Base-by-base conservation (phyloP, 2,329 filamentous ascomycete species). In the Boeremia exigua region DNA sequence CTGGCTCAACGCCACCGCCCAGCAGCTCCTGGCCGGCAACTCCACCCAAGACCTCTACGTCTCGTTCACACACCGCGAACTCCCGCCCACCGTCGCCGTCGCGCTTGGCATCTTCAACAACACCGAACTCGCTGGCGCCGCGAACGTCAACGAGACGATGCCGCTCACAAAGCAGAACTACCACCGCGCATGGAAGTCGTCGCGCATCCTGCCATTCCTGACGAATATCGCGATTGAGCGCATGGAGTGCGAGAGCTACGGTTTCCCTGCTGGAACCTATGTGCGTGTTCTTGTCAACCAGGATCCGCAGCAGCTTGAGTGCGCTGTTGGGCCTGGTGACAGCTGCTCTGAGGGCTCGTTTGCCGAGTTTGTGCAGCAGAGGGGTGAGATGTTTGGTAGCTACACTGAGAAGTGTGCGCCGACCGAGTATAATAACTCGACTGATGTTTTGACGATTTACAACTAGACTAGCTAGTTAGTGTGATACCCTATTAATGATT, bases 101-200 rank as follows among this genome's bases (percentile, higher is more conserved):
- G 86, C 87, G 0, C 80, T 90, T 73, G 87, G 87, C 0, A 78
- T 90, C 4, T 90, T 89, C 79, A 89, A 89, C 77, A 88, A 88
- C 73, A 86, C 84, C 3, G 81, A 78, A 0, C 83, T 82, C 56
- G 78, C 81, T 2, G 82, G 81, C 9, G 76, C 78, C 0, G 79
- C 81, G 52, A 71, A 81, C 12, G 75, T 85, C 61, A 88, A 88
- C 60, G 82, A 80, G 45, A 88, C 87, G 2, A 89, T 90, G 83
- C 87, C 87, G 0, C 75, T 83, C 0, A 81, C 84, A 58, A 78
- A 78, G 23, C 84, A 88, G 67, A 90, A 89, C 75, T 81, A 86
- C 70, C 78, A 80, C 23, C 83, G 87, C 25, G 83, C 80, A 1
- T 90, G 87, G 87, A 81, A 80, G 66, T 86, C 83, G 59, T 86